Base-by-base conservation (phyloP, 2,329 filamentous ascomycete species). In the Fonsecaea nubica region DNA sequence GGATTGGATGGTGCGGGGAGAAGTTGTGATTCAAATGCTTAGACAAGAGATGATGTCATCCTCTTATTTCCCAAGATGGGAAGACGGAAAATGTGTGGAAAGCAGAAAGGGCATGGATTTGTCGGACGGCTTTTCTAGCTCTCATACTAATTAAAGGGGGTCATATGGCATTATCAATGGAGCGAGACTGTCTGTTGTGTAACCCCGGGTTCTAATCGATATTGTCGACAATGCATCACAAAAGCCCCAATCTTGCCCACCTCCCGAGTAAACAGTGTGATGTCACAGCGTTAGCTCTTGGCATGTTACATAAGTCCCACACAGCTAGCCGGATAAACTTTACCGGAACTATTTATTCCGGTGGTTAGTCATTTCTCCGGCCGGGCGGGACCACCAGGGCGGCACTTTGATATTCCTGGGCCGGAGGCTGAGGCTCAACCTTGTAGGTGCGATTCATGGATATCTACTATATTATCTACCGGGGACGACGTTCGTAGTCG, bases 11-110 rank as follows among this genome's bases (percentile, higher is more conserved):
- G 52, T 55, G 33, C 6, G 50, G 32, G 30, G n/a, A 25, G 52
- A n/a, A 12, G 52, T 25, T 25, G 25, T 25, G 25, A 25, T 25
- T 25, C 25, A 25, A 25, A 25, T 25, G 25, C 52, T 55, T 35
- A 55, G 52, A 55, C 52, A 18, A 55, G n/a, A 55, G 52, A 33
- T 55, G 52, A 55, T 55, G 10, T 55, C 30, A 55, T 55, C 30
- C 52, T 55, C 33, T 10, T 55, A 55, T 30, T 55, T 55, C 52
- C 52, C 13, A 55, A 55, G 30, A 55, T 4, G 52, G 52, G 13
- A 55, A 32, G 50, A 33, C 50, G 5, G 32, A 54, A 54, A 30
- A 30, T 12, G 12, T 32, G 10, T 15, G 21, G 25, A 54, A 18
- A 55, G 30, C 52, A 35, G 52, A 50, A 50, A 50, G 3, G 25